phyloP scores from a whole-genome alignment of 768 basidiomycete genomes.

The Tylopilus rubrobrunneus region DNA sequence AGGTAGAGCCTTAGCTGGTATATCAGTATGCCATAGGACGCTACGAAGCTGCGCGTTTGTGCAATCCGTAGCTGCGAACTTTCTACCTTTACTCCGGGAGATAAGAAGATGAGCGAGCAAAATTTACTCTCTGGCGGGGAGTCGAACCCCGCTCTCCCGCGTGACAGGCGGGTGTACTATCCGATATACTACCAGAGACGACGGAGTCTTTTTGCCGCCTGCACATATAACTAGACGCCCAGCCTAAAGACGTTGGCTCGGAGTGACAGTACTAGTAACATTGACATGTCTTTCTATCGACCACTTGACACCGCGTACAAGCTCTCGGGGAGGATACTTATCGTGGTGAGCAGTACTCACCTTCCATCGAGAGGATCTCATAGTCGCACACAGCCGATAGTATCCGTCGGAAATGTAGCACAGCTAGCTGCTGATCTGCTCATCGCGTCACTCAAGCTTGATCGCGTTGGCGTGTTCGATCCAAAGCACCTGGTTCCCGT shows the following conservation, averaged over 20 bases:
- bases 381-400: constrained; percentile 49
- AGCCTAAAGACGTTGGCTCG: too few species aligned
- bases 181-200: constrained; percentile 42
- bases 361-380: neutral
- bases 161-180: constrained; percentile 50
- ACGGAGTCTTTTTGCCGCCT: too few species aligned
- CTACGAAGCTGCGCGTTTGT: neutral
- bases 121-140: constrained; percentile 40
- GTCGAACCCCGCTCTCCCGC: constrained; percentile 42
- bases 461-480: constrained; percentile 61
- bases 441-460: constrained; percentile 59
- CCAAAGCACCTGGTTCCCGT: constrained; percentile 62
- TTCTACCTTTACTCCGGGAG: neutral
- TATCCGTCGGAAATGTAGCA: constrained; percentile 78
- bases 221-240: too few species aligned
- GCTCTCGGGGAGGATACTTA: constrained; percentile 27
- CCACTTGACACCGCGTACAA: constrained; percentile 22
- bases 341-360: constrained; percentile 24
- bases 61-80: neutral
- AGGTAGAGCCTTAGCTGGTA: constrained; percentile 39
- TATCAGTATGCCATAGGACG: constrained; percentile 15
- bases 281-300: constrained; percentile 30
- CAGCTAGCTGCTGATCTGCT: constrained; percentile 76
- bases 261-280: too few species aligned
- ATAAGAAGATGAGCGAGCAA: neutral